Evolutionary conservation across 768 basidiomycete genomes (phyloP).

Genomic region (Mrakia blollopis): DNA sequence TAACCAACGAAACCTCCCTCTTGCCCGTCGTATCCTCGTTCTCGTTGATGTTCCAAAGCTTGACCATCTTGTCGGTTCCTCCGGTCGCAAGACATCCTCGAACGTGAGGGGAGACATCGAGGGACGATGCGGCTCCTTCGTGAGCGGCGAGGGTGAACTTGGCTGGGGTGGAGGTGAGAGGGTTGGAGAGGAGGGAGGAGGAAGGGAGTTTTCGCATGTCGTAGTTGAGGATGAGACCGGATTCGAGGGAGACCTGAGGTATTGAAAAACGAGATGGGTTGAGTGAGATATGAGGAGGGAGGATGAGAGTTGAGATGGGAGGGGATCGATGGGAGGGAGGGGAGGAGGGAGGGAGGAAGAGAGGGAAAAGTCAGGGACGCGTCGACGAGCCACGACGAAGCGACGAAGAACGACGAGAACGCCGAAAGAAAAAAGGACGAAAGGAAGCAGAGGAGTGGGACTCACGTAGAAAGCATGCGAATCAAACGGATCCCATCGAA

Average conservation of each 20-base stretch:
- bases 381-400: too few relatives aligned
- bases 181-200: slow-evolving; percentile 45
- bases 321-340: background rate
- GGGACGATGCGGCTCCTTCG: slow-evolving; percentile 77
- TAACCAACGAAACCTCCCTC: slow-evolving; percentile 73
- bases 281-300: background rate
- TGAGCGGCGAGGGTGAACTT: slow-evolving; percentile 87
- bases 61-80: slow-evolving; percentile 85
- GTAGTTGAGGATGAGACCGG: slow-evolving; percentile 86
- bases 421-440: background rate
- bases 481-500: slow-evolving; percentile 96
- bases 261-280: background rate
- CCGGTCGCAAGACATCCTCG: slow-evolving; percentile 89
- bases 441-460: too few relatives aligned
- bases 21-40: slow-evolving; percentile 56
- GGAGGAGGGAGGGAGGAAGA: background rate
- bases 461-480: slow-evolving; percentile 77
- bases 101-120: slow-evolving; percentile 87
- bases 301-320: background rate
- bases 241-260: slow-evolving; percentile 81
- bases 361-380: background rate
- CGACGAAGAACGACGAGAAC: background rate
- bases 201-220: slow-evolving; percentile 77
- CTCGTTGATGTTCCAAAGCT: slow-evolving; percentile 79
- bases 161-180: slow-evolving; percentile 47